Evolutionary conservation across 1,139 yeast genomes (phyloP).

Genomic region (Geotrichum histeridarum): DNA sequence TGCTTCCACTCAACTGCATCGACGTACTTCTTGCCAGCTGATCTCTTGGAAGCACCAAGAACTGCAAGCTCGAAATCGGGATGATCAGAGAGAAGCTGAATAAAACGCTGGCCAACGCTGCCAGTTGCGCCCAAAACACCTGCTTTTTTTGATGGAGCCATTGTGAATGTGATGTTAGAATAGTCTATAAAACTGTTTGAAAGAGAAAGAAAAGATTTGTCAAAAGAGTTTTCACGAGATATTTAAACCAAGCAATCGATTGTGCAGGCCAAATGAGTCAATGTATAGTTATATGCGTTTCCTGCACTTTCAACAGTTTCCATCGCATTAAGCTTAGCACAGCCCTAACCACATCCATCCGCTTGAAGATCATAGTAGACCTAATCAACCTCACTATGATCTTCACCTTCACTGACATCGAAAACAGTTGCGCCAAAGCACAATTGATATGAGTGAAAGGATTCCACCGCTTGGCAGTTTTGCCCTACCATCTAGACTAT

Average conservation of each 20-base stretch:
- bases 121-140: conserved; percentile 99
- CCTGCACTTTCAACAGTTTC: too few relatives aligned
- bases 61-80: conserved; percentile 84
- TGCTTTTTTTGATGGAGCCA: conserved; percentile 25
- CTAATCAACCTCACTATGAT: too few relatives aligned
- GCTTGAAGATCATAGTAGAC: too few relatives aligned
- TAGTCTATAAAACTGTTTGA: not conserved
- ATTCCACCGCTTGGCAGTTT: not conserved
- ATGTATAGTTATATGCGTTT: too few relatives aligned
- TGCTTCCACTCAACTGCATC: conserved; percentile 96
- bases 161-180: not conserved
- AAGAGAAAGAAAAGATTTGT: not conserved
- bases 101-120: conserved; percentile 95
- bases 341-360: too few relatives aligned
- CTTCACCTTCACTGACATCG: too few relatives aligned
- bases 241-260: not conserved
- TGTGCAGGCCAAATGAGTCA: too few relatives aligned
- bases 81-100: conserved; percentile 73
- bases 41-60: conserved; percentile 88
- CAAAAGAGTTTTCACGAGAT: not conserved
- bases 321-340: too few relatives aligned
- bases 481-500: too few relatives aligned
- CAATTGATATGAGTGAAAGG: not conserved
- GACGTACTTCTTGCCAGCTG: conserved; percentile 82
- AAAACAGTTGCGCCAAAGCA: too few relatives aligned